phyloP scores from a whole-genome alignment of 768 basidiomycete genomes.

The Termitomyces sp. region DNA sequence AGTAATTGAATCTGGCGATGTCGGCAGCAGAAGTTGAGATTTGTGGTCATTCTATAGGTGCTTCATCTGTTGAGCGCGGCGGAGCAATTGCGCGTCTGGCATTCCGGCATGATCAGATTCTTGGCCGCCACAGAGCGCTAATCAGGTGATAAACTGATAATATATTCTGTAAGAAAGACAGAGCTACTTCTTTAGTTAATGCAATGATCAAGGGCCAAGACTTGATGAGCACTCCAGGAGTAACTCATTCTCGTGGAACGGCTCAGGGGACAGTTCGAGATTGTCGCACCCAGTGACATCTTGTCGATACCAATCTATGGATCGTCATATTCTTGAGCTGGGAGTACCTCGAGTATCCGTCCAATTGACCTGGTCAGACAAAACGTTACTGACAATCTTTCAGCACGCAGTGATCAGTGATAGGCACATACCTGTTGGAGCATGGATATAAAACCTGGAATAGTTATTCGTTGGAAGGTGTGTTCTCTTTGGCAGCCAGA shows the following conservation, averaged over 20 bases:
- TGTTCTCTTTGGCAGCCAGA: background rate
- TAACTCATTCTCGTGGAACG: background rate
- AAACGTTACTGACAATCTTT: background rate
- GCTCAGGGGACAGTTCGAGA: background rate
- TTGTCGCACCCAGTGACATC: background rate
- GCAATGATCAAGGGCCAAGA: background rate
- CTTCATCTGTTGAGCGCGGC: no score
- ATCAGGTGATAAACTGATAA: no score
- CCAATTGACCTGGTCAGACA: background rate
- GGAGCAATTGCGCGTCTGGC: no score
- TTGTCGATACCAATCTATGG: background rate
- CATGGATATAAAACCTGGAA: background rate
- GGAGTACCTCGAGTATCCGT: background rate
- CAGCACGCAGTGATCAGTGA: background rate
- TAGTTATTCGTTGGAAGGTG: background rate
- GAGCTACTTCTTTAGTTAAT: background rate
- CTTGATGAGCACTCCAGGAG: background rate
- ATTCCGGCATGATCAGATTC: background rate
- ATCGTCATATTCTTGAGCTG: background rate
- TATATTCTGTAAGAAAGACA: background rate
- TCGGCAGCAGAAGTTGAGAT: no score
- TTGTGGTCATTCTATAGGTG: no score
- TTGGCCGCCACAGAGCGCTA: background rate
- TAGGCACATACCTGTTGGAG: background rate
- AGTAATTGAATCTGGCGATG: no score